Conservation (phyloP, 768 basidiomycete genomes). For the Rhizopogon sp. region DNA sequence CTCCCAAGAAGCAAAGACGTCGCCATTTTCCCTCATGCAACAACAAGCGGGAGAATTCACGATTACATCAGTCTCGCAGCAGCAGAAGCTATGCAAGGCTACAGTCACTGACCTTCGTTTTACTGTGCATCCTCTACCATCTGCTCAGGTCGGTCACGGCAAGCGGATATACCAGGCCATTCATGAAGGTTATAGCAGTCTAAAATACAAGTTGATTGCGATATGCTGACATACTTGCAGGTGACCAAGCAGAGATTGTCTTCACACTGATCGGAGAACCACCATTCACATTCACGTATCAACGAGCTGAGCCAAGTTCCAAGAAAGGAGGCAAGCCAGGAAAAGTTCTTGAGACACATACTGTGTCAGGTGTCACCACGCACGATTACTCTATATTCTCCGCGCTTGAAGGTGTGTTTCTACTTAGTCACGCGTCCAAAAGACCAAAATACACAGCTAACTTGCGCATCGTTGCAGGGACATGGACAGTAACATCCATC, state of each 20-base stretch:
- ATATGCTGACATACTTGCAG: slow-evolving; percentile 29
- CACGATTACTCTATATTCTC: slow-evolving; percentile 89
- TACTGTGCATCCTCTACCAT: slow-evolving; percentile 76
- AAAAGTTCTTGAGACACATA: slow-evolving; percentile 88
- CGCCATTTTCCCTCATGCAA: slow-evolving; percentile 83
- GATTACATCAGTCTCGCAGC: slow-evolving; percentile 87
- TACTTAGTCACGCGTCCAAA: background rate
- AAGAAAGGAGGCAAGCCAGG: slow-evolving; percentile 67
- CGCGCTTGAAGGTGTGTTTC: slow-evolving; percentile 74
- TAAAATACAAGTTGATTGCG: background rate
- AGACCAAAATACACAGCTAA: slow-evolving; percentile 1
- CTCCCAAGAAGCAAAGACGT: slow-evolving; percentile 68
- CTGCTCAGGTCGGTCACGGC: slow-evolving; percentile 86
- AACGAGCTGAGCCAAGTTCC: slow-evolving; percentile 66
- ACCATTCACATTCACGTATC: slow-evolving; percentile 95
- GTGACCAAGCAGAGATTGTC: slow-evolving; percentile 90
- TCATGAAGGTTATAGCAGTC: slow-evolving; percentile 61
- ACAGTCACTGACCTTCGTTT: slow-evolving; percentile 71
- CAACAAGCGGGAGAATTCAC: slow-evolving; percentile 79
- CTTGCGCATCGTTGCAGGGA: slow-evolving; percentile 43
- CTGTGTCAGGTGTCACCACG: slow-evolving; percentile 71
- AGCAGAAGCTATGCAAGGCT: slow-evolving; percentile 88
- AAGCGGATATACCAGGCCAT: slow-evolving; percentile 79
- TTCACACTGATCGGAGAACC: slow-evolving; percentile 89
- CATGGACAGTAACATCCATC: slow-evolving; percentile 91